Evolutionary conservation across 306 rosid species (phyloP).

Genomic region (Styphnolobium japonicum): DNA sequence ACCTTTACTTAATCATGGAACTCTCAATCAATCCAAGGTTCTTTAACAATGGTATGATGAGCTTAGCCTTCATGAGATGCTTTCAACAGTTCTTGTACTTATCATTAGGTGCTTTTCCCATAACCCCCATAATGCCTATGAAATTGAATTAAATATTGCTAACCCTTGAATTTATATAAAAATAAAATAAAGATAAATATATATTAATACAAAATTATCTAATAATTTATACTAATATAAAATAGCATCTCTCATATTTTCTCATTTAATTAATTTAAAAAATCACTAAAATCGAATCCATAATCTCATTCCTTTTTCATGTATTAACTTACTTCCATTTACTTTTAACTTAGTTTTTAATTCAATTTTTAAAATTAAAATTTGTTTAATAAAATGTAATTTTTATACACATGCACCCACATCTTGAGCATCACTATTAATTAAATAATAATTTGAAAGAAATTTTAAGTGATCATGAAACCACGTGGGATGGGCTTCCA

Average conservation of each 20-base stretch:
- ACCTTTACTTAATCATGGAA: conserved; percentile 32
- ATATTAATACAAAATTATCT: neutral
- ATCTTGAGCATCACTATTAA: neutral
- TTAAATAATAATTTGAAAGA: neutral
- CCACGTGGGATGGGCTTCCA: neutral
- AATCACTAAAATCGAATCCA: neutral
- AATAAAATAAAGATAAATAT: neutral
- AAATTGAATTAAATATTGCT: neutral
- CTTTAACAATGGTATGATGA: conserved; percentile 25
- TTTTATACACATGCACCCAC: too few relatives aligned
- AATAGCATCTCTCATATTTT: neutral
- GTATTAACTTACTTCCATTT: neutral
- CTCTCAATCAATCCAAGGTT: conserved; percentile 1
- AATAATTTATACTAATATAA: neutral
- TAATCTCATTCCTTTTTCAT: neutral
- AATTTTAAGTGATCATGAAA: neutral
- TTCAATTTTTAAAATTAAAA: too few relatives aligned
- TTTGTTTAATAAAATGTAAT: too few relatives aligned
- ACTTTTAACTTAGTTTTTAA: too few relatives aligned
- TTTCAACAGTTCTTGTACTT: conserved; percentile 24
- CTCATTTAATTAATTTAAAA: neutral
- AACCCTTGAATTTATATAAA: neutral
- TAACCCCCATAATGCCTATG: neutral
- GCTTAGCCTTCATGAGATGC: conserved; percentile 12
- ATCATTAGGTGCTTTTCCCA: conserved; percentile 18